Evolutionary conservation across 2,329 filamentous ascomycete genomes (phyloP).

Genomic region (Ophiostoma piceae): DNA sequence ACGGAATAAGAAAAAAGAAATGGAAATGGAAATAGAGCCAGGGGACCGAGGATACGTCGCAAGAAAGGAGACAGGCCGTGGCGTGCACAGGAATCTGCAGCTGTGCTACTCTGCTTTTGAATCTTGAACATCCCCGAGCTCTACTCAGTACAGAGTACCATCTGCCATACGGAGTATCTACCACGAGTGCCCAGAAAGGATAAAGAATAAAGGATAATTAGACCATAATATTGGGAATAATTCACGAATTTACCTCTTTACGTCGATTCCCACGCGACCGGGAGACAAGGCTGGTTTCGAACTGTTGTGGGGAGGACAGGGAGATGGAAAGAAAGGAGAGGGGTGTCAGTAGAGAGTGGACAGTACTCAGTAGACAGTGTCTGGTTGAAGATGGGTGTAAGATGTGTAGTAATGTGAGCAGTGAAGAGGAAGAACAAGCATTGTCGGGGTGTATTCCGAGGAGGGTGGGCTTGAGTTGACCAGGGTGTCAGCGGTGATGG

Average conservation of each 20-base stretch:
- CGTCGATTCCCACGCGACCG: slow-evolving; percentile 20
- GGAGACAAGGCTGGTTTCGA: slow-evolving; percentile 24
- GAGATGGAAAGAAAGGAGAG: slow-evolving; percentile 13
- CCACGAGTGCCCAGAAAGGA: no score
- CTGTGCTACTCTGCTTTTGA: not conserved
- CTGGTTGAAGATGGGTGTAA: not conserved
- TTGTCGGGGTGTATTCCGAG: slow-evolving; percentile 6
- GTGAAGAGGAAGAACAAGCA: slow-evolving; percentile 14
- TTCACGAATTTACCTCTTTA: not conserved
- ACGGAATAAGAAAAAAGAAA: not conserved
- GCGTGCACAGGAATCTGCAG: not conserved
- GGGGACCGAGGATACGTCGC: not conserved
- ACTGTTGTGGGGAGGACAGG: slow-evolving; percentile 21
- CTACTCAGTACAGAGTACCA: no score
- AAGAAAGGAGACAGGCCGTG: not conserved
- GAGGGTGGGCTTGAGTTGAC: not conserved
- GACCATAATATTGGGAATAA: not conserved
- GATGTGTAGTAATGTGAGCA: not conserved
- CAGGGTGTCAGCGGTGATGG: not conserved
- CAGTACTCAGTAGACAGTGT: no score
- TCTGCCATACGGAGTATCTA: no score
- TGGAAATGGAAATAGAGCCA: not conserved
- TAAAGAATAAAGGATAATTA: no score
- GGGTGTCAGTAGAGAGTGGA: slow-evolving; percentile 13
- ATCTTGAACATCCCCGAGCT: no score